Conservation (phyloP, 306 rosid species). For the Dicorynia guianensis region DNA sequence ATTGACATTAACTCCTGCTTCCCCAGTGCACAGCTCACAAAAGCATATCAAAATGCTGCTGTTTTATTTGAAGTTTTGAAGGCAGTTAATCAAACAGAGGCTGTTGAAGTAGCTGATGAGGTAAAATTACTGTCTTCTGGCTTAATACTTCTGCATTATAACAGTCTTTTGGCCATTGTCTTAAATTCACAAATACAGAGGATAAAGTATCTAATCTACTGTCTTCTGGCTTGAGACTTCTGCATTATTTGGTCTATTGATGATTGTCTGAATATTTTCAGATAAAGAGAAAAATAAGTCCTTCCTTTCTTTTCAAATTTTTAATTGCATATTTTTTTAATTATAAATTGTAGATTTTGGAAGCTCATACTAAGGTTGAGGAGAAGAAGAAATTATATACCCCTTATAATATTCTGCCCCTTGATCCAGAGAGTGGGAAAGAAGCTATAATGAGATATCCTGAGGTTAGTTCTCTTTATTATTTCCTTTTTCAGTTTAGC, state of each 20-base stretch:
- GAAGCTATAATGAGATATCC: constrained; percentile 85
- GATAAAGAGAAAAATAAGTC: background rate
- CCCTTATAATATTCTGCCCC: constrained; percentile 93
- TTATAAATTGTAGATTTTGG: constrained; percentile 63
- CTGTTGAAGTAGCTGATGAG: constrained; percentile 79
- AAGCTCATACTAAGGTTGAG: constrained; percentile 73
- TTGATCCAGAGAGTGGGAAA: constrained; percentile 83
- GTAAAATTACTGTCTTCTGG: constrained; percentile 45
- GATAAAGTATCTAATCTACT: background rate
- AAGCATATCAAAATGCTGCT: constrained; percentile 90
- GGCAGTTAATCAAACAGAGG: constrained; percentile 93
- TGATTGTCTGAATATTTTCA: too few species aligned
- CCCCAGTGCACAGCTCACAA: constrained; percentile 89
- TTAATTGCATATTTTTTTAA: constrained; percentile 24
- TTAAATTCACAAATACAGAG: constrained; percentile 27
- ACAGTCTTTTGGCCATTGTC: constrained; percentile 24
- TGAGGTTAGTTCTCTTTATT: constrained; percentile 65
- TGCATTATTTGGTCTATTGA: too few species aligned
- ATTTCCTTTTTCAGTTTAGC: constrained; percentile 36
- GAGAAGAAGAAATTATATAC: constrained; percentile 79
- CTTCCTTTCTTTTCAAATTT: constrained; percentile 13
- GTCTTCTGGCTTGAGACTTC: too few species aligned
- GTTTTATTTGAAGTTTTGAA: constrained; percentile 92
- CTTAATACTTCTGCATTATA: constrained; percentile 9
- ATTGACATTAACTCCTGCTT: constrained; percentile 40